These are phyloP conservation scores for Hypsizygus marmoreus DNA, from an alignment of 768 basidiomycete species.

Conservation along the genomic window DNA sequence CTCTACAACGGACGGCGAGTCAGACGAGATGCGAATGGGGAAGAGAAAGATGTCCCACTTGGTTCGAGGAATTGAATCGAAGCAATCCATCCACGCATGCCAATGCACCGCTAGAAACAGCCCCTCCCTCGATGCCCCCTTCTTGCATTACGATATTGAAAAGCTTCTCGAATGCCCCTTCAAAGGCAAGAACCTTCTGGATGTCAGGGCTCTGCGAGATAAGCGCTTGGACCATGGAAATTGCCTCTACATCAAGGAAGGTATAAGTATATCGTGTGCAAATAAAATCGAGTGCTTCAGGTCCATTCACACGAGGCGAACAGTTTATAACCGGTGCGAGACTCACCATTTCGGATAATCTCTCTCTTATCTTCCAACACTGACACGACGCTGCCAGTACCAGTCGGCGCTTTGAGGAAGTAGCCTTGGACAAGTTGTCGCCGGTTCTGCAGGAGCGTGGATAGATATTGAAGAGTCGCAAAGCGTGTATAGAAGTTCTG, in stretches of 20 bases:
- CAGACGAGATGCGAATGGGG: neutral
- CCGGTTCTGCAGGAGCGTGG: conserved; percentile 79
- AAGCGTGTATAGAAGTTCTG: conserved; percentile 85
- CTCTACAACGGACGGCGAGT: conserved; percentile 54
- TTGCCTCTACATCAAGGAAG: conserved; percentile 58
- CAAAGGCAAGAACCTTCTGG: conserved; percentile 95
- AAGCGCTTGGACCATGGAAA: conserved; percentile 79
- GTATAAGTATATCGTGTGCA: conserved; percentile 3
- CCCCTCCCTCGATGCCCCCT: conserved; percentile 90
- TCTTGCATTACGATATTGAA: conserved; percentile 87
- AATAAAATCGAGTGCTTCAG: no score
- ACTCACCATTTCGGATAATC: conserved; percentile 84
- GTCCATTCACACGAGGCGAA: no score
- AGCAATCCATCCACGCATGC: conserved; percentile 84
- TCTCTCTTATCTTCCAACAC: conserved; percentile 85
- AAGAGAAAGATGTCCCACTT: conserved; percentile 51
- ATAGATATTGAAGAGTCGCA: conserved; percentile 80
- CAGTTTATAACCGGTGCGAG: neutral
- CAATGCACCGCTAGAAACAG: conserved; percentile 84
- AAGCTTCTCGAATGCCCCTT: conserved; percentile 94
- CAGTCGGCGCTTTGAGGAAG: conserved; percentile 84
- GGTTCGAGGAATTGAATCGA: conserved; percentile 92
- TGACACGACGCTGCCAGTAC: conserved; percentile 70
- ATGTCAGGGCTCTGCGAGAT: conserved; percentile 89
- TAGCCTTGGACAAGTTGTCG: conserved; percentile 84